These are phyloP conservation scores for Persicaria tinctoria DNA, from an alignment of 148 eudicot genomes.

Conservation along the genomic window DNA sequence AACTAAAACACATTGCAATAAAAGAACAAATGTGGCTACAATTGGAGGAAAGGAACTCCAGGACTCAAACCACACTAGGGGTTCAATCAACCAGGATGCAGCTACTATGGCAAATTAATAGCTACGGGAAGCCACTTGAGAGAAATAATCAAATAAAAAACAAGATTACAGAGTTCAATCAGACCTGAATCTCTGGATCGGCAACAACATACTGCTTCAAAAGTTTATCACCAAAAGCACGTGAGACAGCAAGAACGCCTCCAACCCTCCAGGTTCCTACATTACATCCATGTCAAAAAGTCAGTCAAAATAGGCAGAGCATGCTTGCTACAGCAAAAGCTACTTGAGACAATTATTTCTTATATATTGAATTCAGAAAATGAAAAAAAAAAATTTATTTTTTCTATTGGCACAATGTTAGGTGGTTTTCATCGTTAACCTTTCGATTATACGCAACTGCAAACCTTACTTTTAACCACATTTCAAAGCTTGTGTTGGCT, in stretches of 20 bases:
- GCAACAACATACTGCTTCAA: conserved; percentile 96
- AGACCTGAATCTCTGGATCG: conserved; percentile 92
- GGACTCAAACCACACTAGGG: neutral
- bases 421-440: neutral
- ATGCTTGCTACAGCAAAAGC: neutral
- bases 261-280: conserved; percentile 99
- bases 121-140: neutral
- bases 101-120: neutral
- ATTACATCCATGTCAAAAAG: neutral
- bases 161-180: neutral
- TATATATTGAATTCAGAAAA: neutral
- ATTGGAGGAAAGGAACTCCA: neutral
- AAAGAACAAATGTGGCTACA: neutral
- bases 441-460: neutral
- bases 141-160: neutral
- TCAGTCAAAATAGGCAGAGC: neutral
- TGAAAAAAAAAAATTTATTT: neutral
- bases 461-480: neutral
- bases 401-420: neutral
- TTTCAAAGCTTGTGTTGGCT: neutral
- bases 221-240: conserved; percentile 94
- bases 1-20: neutral
- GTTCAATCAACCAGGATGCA: neutral
- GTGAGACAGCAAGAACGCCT: conserved; percentile 98
- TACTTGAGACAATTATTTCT: neutral